Conservation (phyloP, 352 stramenopile species). For the Vaucheria bursata region DNA sequence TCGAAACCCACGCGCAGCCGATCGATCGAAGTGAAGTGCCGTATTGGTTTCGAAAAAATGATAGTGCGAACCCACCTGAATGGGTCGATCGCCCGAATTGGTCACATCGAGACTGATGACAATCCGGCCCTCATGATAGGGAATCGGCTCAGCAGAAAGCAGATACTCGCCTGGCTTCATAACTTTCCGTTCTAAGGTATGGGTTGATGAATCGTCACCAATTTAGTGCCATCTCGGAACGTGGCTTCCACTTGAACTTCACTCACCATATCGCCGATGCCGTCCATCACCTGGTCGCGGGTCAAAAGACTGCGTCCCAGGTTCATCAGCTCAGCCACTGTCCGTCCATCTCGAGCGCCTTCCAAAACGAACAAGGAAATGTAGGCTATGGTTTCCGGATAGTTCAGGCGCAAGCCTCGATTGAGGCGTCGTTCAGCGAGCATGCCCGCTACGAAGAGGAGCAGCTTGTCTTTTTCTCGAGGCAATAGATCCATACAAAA, state of each 20-base stretch:
- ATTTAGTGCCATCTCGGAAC: slow-evolving; percentile 93
- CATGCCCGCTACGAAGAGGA: too few relatives aligned
- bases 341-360: slow-evolving; percentile 77
- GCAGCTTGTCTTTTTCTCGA: too few relatives aligned
- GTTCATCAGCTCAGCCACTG: slow-evolving; percentile 55
- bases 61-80: slow-evolving; percentile 89
- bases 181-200: slow-evolving; percentile 55
- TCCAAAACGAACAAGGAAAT: too few relatives aligned
- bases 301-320: slow-evolving; percentile 52
- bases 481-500: too few relatives aligned
- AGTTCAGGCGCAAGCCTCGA: too few relatives aligned
- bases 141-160: slow-evolving; percentile 55
- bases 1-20: slow-evolving; percentile 73
- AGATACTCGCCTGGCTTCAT: slow-evolving; percentile 60
- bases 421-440: too few relatives aligned
- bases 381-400: too few relatives aligned
- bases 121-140: slow-evolving; percentile 66
- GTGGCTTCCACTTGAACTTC: slow-evolving; percentile 93
- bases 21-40: slow-evolving; percentile 84
- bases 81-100: slow-evolving; percentile 86
- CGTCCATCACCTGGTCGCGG: slow-evolving; percentile 73
- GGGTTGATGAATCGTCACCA: slow-evolving; percentile 86
- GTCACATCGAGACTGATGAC: slow-evolving; percentile 77
- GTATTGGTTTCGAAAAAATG: slow-evolving; percentile 91
- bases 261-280: slow-evolving; percentile 73